A percentile compares a stretch with the other conserved stretches of the same genome.
These are phyloP conservation scores for Vitis hybrid DNA, from an alignment of 177 flowering plant genomes.

Conservation along the genomic window DNA sequence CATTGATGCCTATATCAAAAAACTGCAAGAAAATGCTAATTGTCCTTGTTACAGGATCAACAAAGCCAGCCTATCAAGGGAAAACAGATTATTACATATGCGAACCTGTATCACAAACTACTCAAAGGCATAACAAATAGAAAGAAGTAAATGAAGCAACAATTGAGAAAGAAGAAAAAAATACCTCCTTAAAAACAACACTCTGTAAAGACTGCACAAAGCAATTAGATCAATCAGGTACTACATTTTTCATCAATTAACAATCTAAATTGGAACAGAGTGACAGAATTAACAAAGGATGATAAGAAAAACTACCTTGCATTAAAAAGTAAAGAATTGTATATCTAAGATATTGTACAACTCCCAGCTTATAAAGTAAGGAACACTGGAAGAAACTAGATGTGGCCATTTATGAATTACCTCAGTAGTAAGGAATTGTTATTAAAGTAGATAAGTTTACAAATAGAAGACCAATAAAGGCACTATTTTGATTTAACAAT, in stretches of 20 bases:
- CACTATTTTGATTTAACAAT: too few relatives aligned
- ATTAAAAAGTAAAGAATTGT: neutral
- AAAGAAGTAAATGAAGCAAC: neutral
- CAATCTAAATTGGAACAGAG: conserved; percentile 2
- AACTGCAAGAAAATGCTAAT: conserved; percentile 86
- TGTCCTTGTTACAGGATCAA: conserved; percentile 91
- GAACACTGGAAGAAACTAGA: too few relatives aligned
- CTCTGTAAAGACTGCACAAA: conserved; percentile 95
- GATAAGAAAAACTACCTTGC: neutral
- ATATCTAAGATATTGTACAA: neutral
- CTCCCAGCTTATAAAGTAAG: too few relatives aligned
- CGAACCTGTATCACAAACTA: neutral
- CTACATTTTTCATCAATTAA: neutral
- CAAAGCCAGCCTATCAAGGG: conserved; percentile 76
- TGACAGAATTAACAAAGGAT: neutral
- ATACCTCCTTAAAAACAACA: conserved; percentile 94
- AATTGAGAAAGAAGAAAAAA: conserved; percentile 3
- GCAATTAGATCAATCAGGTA: conserved; percentile 28
- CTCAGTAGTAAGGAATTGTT: too few relatives aligned
- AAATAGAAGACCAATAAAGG: too few relatives aligned
- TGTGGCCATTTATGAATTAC: too few relatives aligned
- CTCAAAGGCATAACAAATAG: neutral
- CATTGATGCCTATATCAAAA: conserved; percentile 95
- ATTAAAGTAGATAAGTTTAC: too few relatives aligned
- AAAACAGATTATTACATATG: conserved; percentile 14